These are phyloP conservation scores for Botrytis porri DNA, from an alignment of 2,329 filamentous ascomycete genomes.

Conservation along the genomic window DNA sequence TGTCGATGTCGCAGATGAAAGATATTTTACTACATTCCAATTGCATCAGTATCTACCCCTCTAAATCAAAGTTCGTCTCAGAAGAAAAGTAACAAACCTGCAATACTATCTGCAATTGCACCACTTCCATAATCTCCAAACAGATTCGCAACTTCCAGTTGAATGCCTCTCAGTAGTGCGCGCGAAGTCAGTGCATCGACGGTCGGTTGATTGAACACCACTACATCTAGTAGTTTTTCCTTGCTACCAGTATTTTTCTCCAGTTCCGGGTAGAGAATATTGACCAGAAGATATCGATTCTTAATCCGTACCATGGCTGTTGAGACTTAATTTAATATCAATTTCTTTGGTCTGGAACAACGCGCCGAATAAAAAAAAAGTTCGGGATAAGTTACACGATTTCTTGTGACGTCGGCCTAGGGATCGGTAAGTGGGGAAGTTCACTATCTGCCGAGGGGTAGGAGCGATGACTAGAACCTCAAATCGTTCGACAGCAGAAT, in stretches of 20 bases:
- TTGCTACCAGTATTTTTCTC: conserved; percentile 34
- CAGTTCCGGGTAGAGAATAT: conserved; percentile 77
- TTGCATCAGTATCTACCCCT: neutral
- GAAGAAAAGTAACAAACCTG: conserved; percentile 49
- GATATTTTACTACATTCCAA: conserved; percentile 72
- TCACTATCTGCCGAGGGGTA: neutral
- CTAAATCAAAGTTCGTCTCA: neutral
- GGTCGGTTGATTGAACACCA: conserved; percentile 78
- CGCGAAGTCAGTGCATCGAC: conserved; percentile 66
- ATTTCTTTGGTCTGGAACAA: neutral
- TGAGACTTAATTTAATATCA: neutral
- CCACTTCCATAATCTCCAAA: conserved; percentile 91
- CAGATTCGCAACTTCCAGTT: conserved; percentile 65
- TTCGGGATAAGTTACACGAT: conserved; percentile 20
- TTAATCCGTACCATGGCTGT: conserved; percentile 86
- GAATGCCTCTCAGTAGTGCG: conserved; percentile 65
- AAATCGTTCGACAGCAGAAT: neutral
- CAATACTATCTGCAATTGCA: conserved; percentile 64
- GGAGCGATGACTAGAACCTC: conserved; percentile 4
- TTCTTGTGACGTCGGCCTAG: conserved; percentile 17
- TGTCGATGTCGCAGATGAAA: conserved; percentile 88
- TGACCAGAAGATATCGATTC: conserved; percentile 91
- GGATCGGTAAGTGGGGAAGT: conserved; percentile 12
- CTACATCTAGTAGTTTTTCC: conserved; percentile 51
- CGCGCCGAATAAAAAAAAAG: conserved; percentile 13